Evolutionary conservation across 306 rosid species (phyloP).

Genomic region (Vigna radiata): DNA sequence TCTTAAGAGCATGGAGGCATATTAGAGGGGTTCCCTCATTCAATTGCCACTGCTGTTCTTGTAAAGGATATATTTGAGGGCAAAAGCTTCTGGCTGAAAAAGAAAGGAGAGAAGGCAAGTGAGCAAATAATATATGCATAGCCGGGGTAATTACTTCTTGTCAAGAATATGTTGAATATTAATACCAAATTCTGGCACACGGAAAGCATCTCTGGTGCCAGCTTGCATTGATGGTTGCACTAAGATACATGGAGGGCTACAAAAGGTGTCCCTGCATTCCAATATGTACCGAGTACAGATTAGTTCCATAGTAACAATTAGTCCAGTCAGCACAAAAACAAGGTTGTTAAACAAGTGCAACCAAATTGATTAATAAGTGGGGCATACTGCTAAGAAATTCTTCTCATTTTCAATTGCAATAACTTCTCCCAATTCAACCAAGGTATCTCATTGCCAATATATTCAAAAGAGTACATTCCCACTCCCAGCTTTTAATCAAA

Average conservation of each 20-base stretch:
- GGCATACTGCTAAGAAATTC: conserved; percentile 26
- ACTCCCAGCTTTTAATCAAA: conserved; percentile 27
- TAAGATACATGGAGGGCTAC: conserved; percentile 82
- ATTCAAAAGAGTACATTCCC: conserved; percentile 17
- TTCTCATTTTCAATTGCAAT: conserved; percentile 27
- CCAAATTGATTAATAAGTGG: conserved; percentile 20
- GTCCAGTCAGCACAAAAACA: conserved; percentile 14
- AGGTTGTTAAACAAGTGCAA: conserved; percentile 18
- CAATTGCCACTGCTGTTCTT: conserved; percentile 74
- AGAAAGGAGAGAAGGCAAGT: conserved; percentile 46
- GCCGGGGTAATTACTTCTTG: conserved; percentile 12
- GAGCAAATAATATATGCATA: conserved; percentile 31
- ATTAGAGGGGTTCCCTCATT: conserved; percentile 73
- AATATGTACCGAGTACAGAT: conserved; percentile 41
- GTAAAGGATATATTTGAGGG: conserved; percentile 92
- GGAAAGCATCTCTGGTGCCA: conserved; percentile 53
- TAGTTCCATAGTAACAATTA: conserved; percentile 31
- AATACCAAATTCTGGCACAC: conserved; percentile 82
- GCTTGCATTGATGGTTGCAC: conserved; percentile 90
- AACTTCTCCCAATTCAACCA: conserved; percentile 38
- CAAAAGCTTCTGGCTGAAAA: conserved; percentile 80
- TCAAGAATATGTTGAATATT: conserved; percentile 30
- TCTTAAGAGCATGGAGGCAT: conserved; percentile 79
- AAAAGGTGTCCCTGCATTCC: conserved; percentile 84
- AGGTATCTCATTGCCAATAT: conserved; percentile 36